Evolutionary conservation across 768 basidiomycete species (phyloP).

Genomic region (Obba rivulosa): DNA sequence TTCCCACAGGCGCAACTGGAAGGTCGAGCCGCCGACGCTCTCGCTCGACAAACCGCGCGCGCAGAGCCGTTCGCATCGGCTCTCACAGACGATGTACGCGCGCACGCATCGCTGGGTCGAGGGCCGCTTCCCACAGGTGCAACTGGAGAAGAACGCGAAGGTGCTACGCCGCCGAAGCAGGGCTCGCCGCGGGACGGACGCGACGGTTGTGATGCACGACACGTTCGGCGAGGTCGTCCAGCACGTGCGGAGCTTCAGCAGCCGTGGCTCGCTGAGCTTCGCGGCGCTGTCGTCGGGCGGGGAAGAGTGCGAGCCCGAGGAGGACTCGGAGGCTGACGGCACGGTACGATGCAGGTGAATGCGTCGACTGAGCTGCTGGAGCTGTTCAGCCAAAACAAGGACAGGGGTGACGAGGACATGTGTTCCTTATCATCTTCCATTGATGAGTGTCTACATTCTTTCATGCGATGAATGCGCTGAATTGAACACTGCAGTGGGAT

Average conservation of each 20-base stretch:
- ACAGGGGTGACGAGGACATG: too few relatives aligned
- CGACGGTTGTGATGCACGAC: conserved; percentile 13
- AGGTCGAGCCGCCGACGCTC: conserved; percentile 17
- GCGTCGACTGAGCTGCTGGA: conserved; percentile 3
- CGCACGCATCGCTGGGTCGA: conserved; percentile 58
- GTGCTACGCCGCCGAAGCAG: not conserved
- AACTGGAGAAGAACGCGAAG: not conserved
- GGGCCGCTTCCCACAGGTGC: conserved; percentile 37
- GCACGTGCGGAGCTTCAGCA: conserved; percentile 5
- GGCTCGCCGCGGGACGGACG: conserved; percentile 2
- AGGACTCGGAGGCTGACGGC: not conserved
- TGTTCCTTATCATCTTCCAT: too few relatives aligned
- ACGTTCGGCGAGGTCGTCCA: conserved; percentile 18
- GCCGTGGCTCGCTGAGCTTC: conserved; percentile 5
- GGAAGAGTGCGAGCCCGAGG: not conserved
- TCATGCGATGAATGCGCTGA: too few relatives aligned
- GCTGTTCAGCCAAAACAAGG: too few relatives aligned
- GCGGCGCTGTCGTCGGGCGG: not conserved
- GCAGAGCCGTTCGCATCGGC: conserved; percentile 15
- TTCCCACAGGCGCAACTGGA: conserved; percentile 3
- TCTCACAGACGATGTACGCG: conserved; percentile 47
- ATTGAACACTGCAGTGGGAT: too few relatives aligned
- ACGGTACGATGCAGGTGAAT: not conserved
- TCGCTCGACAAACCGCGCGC: conserved; percentile 13
- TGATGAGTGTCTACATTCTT: too few relatives aligned